Conservation (phyloP, 208 protist genomes). For the Trypanosoma mega region DNA sequence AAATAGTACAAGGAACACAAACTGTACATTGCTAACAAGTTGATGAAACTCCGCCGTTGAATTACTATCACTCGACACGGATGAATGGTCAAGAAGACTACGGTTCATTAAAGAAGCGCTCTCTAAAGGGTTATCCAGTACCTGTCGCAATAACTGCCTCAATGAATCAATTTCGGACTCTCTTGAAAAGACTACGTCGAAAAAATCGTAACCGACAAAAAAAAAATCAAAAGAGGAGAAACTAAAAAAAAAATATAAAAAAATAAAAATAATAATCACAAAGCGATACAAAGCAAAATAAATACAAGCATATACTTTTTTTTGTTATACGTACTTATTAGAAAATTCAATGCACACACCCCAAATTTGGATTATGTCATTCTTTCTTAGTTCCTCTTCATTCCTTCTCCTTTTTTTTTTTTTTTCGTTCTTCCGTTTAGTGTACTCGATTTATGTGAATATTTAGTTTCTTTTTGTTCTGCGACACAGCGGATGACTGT, state of each 20-base stretch:
- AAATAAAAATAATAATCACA: neutral
- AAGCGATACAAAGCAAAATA: neutral
- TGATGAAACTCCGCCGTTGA: conserved; percentile 13
- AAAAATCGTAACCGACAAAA: neutral
- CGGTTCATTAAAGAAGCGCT: too few relatives aligned
- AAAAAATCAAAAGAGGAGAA: conserved; percentile 13
- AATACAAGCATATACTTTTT: conserved; percentile 12
- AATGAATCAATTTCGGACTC: too few relatives aligned
- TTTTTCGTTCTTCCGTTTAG: too few relatives aligned
- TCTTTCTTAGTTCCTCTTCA: too few relatives aligned
- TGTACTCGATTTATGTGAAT: too few relatives aligned
- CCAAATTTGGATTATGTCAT: too few relatives aligned
- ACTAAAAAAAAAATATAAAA: conserved; percentile 1
- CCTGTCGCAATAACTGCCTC: too few relatives aligned
- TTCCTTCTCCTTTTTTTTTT: too few relatives aligned
- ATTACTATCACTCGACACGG: neutral
- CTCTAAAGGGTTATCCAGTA: too few relatives aligned
- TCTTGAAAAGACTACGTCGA: neutral
- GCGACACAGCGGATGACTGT: neutral
- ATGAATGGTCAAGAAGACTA: too few relatives aligned
- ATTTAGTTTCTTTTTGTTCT: neutral
- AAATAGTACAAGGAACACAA: conserved; percentile 48
- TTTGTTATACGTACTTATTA: too few relatives aligned
- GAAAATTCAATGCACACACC: too few relatives aligned
- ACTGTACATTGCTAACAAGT: conserved; percentile 50